Percentiles rank a stretch among this genome's conserved stretches.
Evolutionary conservation across 495 filamentous ascomycete species (phyloP).

Genomic region (Podospora australis): DNA sequence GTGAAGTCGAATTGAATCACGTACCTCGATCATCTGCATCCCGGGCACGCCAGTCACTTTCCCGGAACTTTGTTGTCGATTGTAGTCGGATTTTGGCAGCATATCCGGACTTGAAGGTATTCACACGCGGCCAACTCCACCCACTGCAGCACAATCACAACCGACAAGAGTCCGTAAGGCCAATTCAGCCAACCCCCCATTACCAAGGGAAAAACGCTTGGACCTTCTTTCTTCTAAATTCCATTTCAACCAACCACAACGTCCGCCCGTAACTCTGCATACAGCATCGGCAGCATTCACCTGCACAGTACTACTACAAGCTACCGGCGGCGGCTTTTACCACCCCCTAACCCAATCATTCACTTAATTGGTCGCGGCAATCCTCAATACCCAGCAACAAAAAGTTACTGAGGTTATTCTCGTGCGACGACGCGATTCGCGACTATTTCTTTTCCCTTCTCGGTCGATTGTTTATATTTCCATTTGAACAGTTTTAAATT

Average conservation of each 20-base stretch:
- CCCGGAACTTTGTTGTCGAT: conserved; percentile 17
- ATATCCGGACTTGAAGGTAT: conserved; percentile 36
- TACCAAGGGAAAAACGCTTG: conserved; percentile 11
- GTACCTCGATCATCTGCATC: conserved; percentile 13
- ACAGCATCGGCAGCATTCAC: neutral
- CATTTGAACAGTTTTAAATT: too few species aligned
- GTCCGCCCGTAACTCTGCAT: neutral
- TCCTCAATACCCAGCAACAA: too few species aligned
- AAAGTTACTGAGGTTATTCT: too few species aligned
- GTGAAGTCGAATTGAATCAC: conserved; percentile 25
- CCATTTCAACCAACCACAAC: conserved; percentile 14
- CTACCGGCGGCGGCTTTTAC: too few species aligned
- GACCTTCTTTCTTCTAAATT: conserved; percentile 4
- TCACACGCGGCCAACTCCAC: conserved; percentile 24
- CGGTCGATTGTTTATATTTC: too few species aligned
- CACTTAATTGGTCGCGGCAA: too few species aligned
- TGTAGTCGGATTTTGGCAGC: conserved; percentile 16
- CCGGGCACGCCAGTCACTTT: conserved; percentile 10
- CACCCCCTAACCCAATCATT: too few species aligned
- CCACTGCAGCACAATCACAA: conserved; percentile 2
- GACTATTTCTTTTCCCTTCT: too few species aligned
- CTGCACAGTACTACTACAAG: too few species aligned
- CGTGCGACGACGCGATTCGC: too few species aligned
- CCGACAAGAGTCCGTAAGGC: conserved; percentile 1
- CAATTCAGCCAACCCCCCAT: neutral